Evolutionary conservation across 1,284 basidiomycete species (phyloP), one percentile per base, ranked within the genome.

Genomic region (Tilletia indica): DNA sequence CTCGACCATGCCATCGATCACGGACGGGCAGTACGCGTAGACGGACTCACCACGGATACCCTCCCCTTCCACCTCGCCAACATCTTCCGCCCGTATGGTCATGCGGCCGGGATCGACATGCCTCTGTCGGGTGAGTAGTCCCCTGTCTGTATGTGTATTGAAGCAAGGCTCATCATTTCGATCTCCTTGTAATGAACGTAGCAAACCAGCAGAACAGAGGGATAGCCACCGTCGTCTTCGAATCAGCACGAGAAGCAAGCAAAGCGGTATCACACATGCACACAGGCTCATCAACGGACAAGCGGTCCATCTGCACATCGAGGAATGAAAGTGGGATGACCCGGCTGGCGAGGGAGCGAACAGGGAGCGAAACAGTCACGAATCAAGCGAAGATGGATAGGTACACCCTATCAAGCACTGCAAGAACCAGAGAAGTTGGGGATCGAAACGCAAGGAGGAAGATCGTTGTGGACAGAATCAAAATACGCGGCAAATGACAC

Each of bases 231-330:
- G 3, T 58, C 56, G 56, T 58, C 1, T 58, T 31, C 14, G 34
- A 12, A 21, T 58, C 56, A 1, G 14, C 11, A 21, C 19, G 56
- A 31, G 5, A 21, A 6, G 56, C 56, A 4, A 34, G 11, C 6
- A 58, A 58, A 12, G 56, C 56, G 4, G 56, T 4, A 3, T 58
- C 56, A 11, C 25, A 58, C 8, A n/a, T 58, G n/a, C 21, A 58
- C 21, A 58, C 56, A 12, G 56, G 56, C 56, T 58, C 34, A 58
- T 58, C 56, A 25, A 58, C 56, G 56, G 56, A 5, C 56, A 58
- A 25, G 3, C 56, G 5, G 56, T 58, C 4, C 25, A 21, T 8
- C 42, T 45, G 6, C 42, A 14, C n/a, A 54, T 54, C 51, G 51
- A 49, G 48, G 48, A 31, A 31, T 31, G 25, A 31, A 2, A 31